Evolutionary conservation across 2,329 filamentous ascomycete species (phyloP).

Genomic region (Alternaria sp.): DNA sequence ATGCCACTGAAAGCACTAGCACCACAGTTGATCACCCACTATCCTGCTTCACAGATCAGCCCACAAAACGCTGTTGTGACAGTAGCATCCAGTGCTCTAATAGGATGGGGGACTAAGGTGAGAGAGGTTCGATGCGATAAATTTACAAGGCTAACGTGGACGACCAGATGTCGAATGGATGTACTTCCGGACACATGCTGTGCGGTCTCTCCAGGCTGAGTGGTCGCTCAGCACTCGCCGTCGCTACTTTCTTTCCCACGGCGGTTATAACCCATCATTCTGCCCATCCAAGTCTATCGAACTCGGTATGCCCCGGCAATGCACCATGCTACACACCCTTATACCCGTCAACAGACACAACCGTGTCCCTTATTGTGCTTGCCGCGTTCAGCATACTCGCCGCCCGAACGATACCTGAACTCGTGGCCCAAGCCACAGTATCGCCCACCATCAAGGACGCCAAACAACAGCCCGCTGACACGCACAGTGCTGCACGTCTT

Average conservation of each 20-base stretch:
- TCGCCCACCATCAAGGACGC: neutral
- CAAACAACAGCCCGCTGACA: constrained; percentile 18
- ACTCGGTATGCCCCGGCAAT: constrained; percentile 47
- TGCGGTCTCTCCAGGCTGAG: constrained; percentile 62
- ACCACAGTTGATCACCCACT: constrained; percentile 57
- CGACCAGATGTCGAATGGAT: constrained; percentile 53
- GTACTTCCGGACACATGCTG: constrained; percentile 65
- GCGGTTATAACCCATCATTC: constrained; percentile 51
- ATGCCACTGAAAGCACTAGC: constrained; percentile 53
- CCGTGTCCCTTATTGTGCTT: constrained; percentile 50
- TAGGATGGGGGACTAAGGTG: constrained; percentile 64
- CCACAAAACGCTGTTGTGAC: constrained; percentile 51
- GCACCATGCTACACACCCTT: constrained; percentile 58
- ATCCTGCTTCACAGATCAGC: constrained; percentile 50
- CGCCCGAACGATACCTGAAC: constrained; percentile 33
- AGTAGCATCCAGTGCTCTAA: constrained; percentile 54
- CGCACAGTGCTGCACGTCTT: constrained; percentile 37
- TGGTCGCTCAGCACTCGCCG: constrained; percentile 59
- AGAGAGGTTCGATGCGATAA: constrained; percentile 6
- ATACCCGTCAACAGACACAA: constrained; percentile 50
- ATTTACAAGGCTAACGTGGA: constrained; percentile 18
- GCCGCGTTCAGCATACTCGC: constrained; percentile 39
- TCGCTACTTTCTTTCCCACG: constrained; percentile 47
- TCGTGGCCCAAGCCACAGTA: constrained; percentile 26
- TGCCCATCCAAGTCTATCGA: constrained; percentile 53